Percentiles rank a stretch among this genome's conserved stretches.
Evolutionary conservation across 179 eudicot genomes (phyloP).

Genomic region (Beta lomatogona): DNA sequence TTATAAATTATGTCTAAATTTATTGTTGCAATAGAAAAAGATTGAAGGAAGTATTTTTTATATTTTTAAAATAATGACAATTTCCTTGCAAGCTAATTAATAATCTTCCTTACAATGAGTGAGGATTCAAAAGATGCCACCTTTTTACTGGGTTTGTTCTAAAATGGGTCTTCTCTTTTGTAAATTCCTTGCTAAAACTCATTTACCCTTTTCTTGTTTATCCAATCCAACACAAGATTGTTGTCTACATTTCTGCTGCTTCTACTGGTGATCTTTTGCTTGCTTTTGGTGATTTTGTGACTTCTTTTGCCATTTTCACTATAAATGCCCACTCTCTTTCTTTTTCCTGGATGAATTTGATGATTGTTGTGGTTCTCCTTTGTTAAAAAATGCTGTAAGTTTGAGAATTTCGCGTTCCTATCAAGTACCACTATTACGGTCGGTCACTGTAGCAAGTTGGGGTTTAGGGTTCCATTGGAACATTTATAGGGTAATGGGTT

Average conservation of each 20-base stretch:
- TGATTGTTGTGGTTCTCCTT: neutral
- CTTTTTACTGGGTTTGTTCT: conserved; percentile 7
- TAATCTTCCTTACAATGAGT: no score
- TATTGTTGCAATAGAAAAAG: no score
- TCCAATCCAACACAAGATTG: conserved; percentile 11
- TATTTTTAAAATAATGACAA: no score
- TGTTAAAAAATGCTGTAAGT: conserved; percentile 4
- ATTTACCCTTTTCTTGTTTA: conserved; percentile 21
- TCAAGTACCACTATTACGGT: no score
- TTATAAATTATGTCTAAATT: no score
- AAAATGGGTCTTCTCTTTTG: conserved; percentile 9
- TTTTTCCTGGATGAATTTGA: neutral
- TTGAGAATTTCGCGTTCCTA: neutral
- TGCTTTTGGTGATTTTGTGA: conserved; percentile 27
- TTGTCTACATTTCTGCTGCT: conserved; percentile 20
- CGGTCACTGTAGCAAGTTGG: no score
- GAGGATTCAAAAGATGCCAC: conserved; percentile 21
- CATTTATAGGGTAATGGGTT: no score
- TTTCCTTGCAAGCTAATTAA: no score
- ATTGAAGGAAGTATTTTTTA: no score
- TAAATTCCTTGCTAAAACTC: conserved; percentile 20
- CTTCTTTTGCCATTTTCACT: conserved; percentile 13
- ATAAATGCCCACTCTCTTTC: no score
- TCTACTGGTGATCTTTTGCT: neutral
- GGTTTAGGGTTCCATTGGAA: no score